phyloP scores from a whole-genome alignment of 2,329 filamentous ascomycete genomes.

The Claviceps africana region DNA sequence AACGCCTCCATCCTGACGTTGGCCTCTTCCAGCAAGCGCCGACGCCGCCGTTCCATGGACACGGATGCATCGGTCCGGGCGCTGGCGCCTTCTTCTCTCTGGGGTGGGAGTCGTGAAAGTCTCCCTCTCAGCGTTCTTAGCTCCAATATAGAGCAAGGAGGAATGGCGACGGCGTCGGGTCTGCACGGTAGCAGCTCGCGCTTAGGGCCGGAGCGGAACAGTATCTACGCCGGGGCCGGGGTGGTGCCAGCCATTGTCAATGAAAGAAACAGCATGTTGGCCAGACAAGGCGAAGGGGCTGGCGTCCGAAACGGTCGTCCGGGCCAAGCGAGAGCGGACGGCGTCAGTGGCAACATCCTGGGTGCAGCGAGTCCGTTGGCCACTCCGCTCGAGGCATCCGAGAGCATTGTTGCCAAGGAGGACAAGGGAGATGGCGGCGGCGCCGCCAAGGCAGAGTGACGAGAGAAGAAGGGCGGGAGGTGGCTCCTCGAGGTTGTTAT shows the following conservation, averaged over 20 bases:
- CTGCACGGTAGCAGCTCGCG: slow-evolving; percentile 37
- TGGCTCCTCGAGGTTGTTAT: not conserved
- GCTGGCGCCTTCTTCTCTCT: slow-evolving; percentile 68
- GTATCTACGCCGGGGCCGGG: slow-evolving; percentile 67
- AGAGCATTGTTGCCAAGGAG: slow-evolving; percentile 20
- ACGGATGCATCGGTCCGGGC: slow-evolving; percentile 77
- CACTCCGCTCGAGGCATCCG: slow-evolving; percentile 35
- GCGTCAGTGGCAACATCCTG: slow-evolving; percentile 62
- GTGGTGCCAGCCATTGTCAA: slow-evolving; percentile 50
- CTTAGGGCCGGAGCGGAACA: slow-evolving; percentile 49
- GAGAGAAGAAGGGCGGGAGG: not conserved
- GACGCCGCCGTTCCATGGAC: slow-evolving; percentile 65
- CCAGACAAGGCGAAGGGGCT: slow-evolving; percentile 54
- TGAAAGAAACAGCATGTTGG: slow-evolving; percentile 73
- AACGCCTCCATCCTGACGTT: slow-evolving; percentile 77
- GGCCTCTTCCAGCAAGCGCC: slow-evolving; percentile 67
- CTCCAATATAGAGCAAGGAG: slow-evolving; percentile 45
- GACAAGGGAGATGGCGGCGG: slow-evolving; percentile 14
- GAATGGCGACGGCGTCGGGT: slow-evolving; percentile 31
- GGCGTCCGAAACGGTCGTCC: slow-evolving; percentile 66
- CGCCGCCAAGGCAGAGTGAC: slow-evolving; percentile 9
- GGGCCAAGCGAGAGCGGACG: slow-evolving; percentile 69
- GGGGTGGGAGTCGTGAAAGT: slow-evolving; percentile 68
- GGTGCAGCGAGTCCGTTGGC: slow-evolving; percentile 48
- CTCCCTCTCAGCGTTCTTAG: slow-evolving; percentile 67